Evolutionary conservation across 2,329 filamentous ascomycete genomes (phyloP).

Genomic region (Elsinoe perseae): DNA sequence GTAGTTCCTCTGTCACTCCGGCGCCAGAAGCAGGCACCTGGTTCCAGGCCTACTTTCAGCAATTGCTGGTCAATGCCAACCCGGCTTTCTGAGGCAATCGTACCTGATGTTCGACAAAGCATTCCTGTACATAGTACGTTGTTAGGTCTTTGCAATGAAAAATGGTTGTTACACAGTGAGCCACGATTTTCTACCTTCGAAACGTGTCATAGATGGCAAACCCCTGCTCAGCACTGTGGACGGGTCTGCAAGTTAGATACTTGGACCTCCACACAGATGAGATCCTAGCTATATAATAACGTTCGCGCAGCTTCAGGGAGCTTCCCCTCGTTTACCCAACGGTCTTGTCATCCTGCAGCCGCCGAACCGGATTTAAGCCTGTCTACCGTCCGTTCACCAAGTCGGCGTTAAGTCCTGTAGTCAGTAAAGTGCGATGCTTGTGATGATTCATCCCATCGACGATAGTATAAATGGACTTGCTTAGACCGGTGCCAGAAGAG

Average conservation of each 20-base stretch:
- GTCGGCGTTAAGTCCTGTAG: neutral
- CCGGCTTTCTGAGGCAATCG: constrained; percentile 21
- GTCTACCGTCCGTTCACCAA: neutral
- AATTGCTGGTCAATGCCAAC: constrained; percentile 31
- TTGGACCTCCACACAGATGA: no score
- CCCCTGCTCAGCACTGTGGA: no score
- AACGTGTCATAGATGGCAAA: no score
- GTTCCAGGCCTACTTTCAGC: constrained; percentile 47
- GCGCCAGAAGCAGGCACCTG: constrained; percentile 63
- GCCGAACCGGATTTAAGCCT: neutral
- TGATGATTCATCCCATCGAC: neutral
- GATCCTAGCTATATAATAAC: no score
- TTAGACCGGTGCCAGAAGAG: no score
- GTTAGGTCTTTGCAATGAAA: neutral
- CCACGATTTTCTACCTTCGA: no score
- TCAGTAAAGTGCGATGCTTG: no score
- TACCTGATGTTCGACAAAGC: neutral
- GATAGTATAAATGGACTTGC: no score
- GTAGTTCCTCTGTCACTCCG: constrained; percentile 22
- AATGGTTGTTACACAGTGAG: no score
- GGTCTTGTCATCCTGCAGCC: neutral
- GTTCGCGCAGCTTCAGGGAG: no score
- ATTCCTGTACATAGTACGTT: neutral
- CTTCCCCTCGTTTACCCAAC: no score
- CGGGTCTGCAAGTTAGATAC: no score